Percentiles rank a stretch among this genome's conserved stretches.
Evolutionary conservation across 164 flowering plant genomes (phyloP).

Genomic region (Annona squamosa): DNA sequence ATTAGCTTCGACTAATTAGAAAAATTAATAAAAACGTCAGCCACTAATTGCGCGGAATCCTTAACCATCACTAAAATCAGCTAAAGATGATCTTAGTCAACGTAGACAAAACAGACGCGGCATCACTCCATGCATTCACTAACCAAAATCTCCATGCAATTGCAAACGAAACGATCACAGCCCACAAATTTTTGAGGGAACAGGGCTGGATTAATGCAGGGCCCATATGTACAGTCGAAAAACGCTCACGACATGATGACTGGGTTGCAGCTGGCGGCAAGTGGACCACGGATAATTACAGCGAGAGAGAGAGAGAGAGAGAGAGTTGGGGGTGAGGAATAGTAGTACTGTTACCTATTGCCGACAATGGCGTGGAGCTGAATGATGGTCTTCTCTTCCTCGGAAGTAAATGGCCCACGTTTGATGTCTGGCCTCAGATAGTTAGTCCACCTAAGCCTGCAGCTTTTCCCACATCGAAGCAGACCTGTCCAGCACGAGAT

Average conservation of each 20-base stretch:
- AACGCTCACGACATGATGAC: not conserved
- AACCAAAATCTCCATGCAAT: no score
- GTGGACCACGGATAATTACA: not conserved
- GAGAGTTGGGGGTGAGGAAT: not conserved
- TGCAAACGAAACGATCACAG: no score
- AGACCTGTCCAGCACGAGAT: slow-evolving; percentile 39
- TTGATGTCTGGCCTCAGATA: slow-evolving; percentile 94
- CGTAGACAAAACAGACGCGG: no score
- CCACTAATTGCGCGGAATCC: no score
- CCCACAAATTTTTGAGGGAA: no score
- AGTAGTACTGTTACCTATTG: slow-evolving; percentile 45
- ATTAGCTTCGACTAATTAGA: no score
- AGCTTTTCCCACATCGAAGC: slow-evolving; percentile 94
- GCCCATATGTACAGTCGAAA: not conserved
- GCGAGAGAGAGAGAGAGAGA: slow-evolving; percentile 2
- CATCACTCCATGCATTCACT: no score
- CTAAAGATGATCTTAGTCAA: no score
- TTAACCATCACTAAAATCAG: no score
- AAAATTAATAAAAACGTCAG: no score
- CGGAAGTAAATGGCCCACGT: slow-evolving; percentile 73
- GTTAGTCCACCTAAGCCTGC: slow-evolving; percentile 89
- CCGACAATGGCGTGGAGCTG: slow-evolving; percentile 89
- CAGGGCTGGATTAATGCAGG: not conserved
- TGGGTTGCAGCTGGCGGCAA: not conserved
- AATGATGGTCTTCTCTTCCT: slow-evolving; percentile 79